Evolutionary conservation across 495 filamentous ascomycete species (phyloP).

Genomic region (Xylaria flabelliformis): DNA sequence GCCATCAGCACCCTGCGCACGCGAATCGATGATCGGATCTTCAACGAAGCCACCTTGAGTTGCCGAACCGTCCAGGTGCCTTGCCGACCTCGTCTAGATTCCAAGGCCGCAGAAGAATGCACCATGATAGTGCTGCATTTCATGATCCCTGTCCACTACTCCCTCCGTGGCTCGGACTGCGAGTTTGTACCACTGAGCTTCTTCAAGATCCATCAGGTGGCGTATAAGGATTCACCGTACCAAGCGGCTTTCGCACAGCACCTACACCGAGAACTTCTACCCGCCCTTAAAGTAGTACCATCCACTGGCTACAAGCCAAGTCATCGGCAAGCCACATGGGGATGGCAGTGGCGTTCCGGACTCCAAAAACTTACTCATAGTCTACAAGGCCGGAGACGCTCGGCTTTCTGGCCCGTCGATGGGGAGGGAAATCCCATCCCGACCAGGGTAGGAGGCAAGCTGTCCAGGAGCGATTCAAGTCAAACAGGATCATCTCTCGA

Average conservation of each 20-base stretch:
- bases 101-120: conserved; percentile 38
- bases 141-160: conserved; percentile 53
- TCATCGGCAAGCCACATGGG: background rate
- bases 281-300: conserved; percentile 40
- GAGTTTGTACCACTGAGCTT: conserved; percentile 56
- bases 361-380: background rate
- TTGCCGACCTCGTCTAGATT: conserved; percentile 39
- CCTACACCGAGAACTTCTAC: conserved; percentile 53
- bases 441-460: conserved; percentile 30
- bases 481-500: conserved; percentile 47
- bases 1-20: conserved; percentile 47
- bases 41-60: conserved; percentile 52
- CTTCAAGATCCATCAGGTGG: conserved; percentile 57
- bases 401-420: conserved; percentile 22
- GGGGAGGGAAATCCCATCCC: conserved; percentile 25
- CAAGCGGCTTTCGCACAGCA: conserved; percentile 51
- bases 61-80: conserved; percentile 48
- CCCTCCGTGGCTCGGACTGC: conserved; percentile 41
- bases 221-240: conserved; percentile 51
- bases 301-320: background rate
- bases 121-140: conserved; percentile 51
- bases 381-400: background rate
- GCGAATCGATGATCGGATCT: conserved; percentile 48
- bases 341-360: background rate
- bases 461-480: conserved; percentile 56